Conservation (phyloP, 495 filamentous ascomycete species). For the Entonaema liquescens region DNA sequence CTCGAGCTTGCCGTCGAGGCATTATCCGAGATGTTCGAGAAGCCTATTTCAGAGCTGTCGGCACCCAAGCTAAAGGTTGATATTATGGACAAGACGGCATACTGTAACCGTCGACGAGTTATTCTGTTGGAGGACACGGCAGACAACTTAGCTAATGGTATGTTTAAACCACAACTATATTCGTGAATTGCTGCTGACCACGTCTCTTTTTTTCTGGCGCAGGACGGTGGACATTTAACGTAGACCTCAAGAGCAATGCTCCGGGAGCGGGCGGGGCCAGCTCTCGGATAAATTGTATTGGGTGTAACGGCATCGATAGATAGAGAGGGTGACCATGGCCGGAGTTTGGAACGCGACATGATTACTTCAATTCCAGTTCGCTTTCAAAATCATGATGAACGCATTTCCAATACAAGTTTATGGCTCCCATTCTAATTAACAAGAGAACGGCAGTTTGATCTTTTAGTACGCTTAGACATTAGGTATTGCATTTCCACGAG, state of each 20-base stretch:
- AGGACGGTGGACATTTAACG: constrained; percentile 60
- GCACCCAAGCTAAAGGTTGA: constrained; percentile 82
- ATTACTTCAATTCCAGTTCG: neutral
- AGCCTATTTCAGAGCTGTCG: constrained; percentile 83
- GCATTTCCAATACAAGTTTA: neutral
- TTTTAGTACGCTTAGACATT: neutral
- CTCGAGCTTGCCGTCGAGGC: constrained; percentile 96
- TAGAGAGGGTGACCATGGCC: constrained; percentile 15
- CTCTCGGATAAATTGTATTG: constrained; percentile 32
- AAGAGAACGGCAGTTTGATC: neutral
- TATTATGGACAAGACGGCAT: constrained; percentile 97
- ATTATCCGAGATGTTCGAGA: constrained; percentile 97
- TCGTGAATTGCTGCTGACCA: neutral
- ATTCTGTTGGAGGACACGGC: constrained; percentile 93
- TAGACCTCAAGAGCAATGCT: constrained; percentile 48
- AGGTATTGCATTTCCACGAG: neutral
- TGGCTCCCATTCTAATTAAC: neutral
- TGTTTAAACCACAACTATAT: constrained; percentile 44
- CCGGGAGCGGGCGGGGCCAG: constrained; percentile 25
- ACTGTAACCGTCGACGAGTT: constrained; percentile 90
- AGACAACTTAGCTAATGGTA: constrained; percentile 86
- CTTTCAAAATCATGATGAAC: too few species aligned
- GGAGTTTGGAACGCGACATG: constrained; percentile 1
- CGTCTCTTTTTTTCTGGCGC: constrained; percentile 23
- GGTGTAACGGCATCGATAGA: constrained; percentile 37